These are phyloP conservation scores for Cercospora sojina DNA, from an alignment of 2,329 filamentous ascomycete genomes.

Conservation along the genomic window DNA sequence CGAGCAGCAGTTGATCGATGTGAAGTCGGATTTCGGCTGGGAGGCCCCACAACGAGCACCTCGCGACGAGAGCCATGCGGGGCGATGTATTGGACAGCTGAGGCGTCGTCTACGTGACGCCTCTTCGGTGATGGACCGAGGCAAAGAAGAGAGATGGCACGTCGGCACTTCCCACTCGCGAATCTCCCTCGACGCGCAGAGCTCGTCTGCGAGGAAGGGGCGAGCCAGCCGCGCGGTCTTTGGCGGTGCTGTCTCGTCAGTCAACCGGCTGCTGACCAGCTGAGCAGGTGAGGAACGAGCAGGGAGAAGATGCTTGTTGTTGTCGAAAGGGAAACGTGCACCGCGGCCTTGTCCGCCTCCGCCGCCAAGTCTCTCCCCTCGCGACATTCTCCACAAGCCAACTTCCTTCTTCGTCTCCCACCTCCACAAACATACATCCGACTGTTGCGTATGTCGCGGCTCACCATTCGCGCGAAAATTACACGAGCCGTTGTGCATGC, in stretches of 20 bases:
- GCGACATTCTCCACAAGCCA: neutral
- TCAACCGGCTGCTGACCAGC: neutral
- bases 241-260: neutral
- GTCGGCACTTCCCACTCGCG: neutral
- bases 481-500: neutral
- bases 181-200: neutral
- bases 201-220: neutral
- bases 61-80: neutral
- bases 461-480: slow-evolving; percentile 16
- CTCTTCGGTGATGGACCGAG: neutral
- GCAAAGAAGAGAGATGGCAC: neutral
- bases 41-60: slow-evolving; percentile 1
- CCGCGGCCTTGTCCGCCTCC: neutral
- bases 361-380: neutral
- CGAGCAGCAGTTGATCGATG: slow-evolving; percentile 5
- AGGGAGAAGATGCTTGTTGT: too few species aligned
- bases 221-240: neutral
- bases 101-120: neutral
- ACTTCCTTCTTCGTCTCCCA: neutral
- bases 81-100: neutral
- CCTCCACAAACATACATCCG: neutral
- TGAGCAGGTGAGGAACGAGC: too few species aligned
- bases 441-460: neutral
- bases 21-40: slow-evolving; percentile 1
- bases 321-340: neutral